Evolutionary conservation across 2,329 filamentous ascomycete species (phyloP), one percentile per base, ranked within the genome.

Genomic region (Ophiostoma triangulosporum): DNA sequence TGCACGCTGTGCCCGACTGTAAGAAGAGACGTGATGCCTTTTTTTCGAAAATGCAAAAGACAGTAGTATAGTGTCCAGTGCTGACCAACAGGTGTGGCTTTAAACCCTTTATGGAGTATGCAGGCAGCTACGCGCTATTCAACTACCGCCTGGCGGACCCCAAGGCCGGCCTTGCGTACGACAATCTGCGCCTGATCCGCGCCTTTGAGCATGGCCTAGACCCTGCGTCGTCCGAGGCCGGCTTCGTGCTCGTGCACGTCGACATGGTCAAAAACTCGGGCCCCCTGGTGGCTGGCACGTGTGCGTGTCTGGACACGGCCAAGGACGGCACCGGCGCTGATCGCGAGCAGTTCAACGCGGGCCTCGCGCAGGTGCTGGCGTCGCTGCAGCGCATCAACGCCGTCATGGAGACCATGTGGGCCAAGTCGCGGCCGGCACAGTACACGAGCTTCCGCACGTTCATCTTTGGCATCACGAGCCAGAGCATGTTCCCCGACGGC

Each of bases 371-470:
- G 49, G 76, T 89, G 36, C 74, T 90, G 4, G 64, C 67, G 1
- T 77, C 83, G 0, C 76, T 88, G 70, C 73, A 71, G 54, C 80
- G 79, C 60, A 86, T 94, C 61, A 90, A 93, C 66, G 71, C 69
- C 31, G 82, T 83, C 57, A 94, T 94, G 88, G 88, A 93, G 65
- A 77, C 73, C 24, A 97, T 97, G 91, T 96, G 90, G 91, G 77
- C 76, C 56, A 59, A 89, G 67, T 93, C 86, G 54, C 86, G 86
- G 61, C 90, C 90, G 2, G 76, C 77, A 17, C 80, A 88, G 60
- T 96, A 96, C 70, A 88, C 86, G 56, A 84, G 80, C 60, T 96
- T 95, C 78, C 85, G 90, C 38, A 95, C 91, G 11, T 96, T 96
- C 73, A 96, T 96, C 71, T 95, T 95, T 64, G 91, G 91, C 61